These are phyloP conservation scores for Didymella glomerata DNA, from an alignment of 2,329 filamentous ascomycete genomes.

Conservation along the genomic window DNA sequence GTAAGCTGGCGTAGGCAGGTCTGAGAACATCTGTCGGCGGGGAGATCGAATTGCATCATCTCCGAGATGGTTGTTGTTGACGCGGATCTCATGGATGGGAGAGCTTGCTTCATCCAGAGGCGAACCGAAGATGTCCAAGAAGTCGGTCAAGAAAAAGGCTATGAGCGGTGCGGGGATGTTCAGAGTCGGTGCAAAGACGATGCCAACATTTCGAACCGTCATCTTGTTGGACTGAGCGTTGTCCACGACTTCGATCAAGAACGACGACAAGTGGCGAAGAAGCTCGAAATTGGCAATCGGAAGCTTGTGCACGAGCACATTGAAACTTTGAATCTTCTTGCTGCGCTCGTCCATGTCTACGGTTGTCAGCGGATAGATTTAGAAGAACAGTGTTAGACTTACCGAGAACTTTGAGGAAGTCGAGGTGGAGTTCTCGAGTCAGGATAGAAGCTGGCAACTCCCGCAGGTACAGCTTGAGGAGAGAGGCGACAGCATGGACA, in stretches of 20 bases:
- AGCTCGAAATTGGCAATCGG: constrained; percentile 83
- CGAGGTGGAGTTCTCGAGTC: constrained; percentile 86
- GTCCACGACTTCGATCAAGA: constrained; percentile 91
- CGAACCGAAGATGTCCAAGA: constrained; percentile 81
- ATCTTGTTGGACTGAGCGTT: constrained; percentile 94
- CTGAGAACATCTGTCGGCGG: constrained; percentile 70
- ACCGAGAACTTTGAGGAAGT: constrained; percentile 83
- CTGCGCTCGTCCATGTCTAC: constrained; percentile 74
- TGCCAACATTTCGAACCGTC: constrained; percentile 94
- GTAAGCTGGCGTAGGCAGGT: constrained; percentile 71
- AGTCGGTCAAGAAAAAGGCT: constrained; percentile 91
- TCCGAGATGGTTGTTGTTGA: constrained; percentile 53
- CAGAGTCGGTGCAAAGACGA: constrained; percentile 95
- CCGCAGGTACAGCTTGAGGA: constrained; percentile 92
- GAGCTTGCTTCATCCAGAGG: constrained; percentile 65
- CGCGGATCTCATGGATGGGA: constrained; percentile 57
- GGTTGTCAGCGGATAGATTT: constrained; percentile 31
- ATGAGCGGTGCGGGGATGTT: constrained; percentile 97
- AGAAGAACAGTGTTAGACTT: constrained; percentile 34
- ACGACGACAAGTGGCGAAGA: constrained; percentile 83
- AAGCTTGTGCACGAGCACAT: constrained; percentile 79
- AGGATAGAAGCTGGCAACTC: constrained; percentile 92
- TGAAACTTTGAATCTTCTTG: constrained; percentile 80
- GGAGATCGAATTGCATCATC: constrained; percentile 70
- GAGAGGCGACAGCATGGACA: constrained; percentile 92